A percentile compares a stretch with the other conserved stretches of the same genome.
Evolutionary conservation across 345 rosid species (phyloP).

Genomic region (Camelina laxa): DNA sequence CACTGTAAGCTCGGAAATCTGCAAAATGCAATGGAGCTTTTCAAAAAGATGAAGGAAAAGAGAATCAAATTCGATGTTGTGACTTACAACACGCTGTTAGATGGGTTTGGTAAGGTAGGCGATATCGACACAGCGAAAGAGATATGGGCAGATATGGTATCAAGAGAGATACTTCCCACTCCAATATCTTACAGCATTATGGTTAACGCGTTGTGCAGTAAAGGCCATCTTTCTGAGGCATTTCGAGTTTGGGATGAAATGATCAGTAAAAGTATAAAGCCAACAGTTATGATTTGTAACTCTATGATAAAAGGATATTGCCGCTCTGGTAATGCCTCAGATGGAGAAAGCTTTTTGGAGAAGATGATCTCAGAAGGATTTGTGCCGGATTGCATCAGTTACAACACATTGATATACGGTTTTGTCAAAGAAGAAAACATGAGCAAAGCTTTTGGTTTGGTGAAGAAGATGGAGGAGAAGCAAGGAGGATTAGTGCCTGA

Average conservation of each 20-base stretch:
- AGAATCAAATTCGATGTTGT: conserved; percentile 73
- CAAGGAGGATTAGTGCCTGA: conserved; percentile 57
- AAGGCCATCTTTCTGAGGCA: conserved; percentile 60
- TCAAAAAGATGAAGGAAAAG: conserved; percentile 60
- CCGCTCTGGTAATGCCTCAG: conserved; percentile 62
- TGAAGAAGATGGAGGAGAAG: conserved; percentile 66
- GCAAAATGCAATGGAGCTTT: conserved; percentile 58
- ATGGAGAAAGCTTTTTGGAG: conserved; percentile 64
- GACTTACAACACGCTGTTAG: conserved; percentile 76
- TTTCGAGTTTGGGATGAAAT: conserved; percentile 81
- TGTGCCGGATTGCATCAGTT: conserved; percentile 62
- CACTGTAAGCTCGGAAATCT: conserved; percentile 82
- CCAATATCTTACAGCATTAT: conserved; percentile 68
- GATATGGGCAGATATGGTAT: conserved; percentile 67
- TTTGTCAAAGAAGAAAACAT: conserved; percentile 71
- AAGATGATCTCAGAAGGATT: conserved; percentile 67
- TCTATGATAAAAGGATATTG: conserved; percentile 76
- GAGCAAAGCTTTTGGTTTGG: conserved; percentile 63
- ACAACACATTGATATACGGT: conserved; percentile 72
- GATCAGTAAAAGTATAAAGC: conserved; percentile 60
- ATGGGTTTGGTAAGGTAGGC: conserved; percentile 77
- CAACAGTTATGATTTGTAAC: conserved; percentile 68
- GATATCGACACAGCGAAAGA: conserved; percentile 65
- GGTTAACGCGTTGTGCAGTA: conserved; percentile 69
- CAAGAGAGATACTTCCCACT: conserved; percentile 56